Conservation (phyloP, 805 yeast genomes). For the Sugiyamaella floridensis region DNA sequence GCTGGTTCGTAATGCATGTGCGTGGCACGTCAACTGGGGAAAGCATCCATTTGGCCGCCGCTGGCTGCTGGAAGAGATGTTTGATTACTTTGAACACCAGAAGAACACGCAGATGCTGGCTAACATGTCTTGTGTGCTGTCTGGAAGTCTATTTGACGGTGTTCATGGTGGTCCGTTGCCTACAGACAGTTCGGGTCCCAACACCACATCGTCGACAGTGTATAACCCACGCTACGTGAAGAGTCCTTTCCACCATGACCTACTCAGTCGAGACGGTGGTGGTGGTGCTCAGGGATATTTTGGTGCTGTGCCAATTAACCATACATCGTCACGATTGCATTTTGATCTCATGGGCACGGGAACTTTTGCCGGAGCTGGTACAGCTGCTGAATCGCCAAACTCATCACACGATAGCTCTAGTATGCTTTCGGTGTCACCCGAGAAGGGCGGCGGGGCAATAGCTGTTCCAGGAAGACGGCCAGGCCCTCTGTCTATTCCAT, state of each 20-base stretch:
- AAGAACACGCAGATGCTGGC: constrained; percentile 86
- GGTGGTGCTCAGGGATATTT: constrained; percentile 1
- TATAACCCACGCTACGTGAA: background rate
- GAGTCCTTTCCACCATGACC: constrained; percentile 15
- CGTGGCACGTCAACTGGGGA: constrained; percentile 53
- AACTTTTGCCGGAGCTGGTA: background rate
- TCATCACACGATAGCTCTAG: constrained; percentile 35
- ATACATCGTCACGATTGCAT: background rate
- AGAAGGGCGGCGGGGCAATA: constrained; percentile 4
- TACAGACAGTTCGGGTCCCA: background rate
- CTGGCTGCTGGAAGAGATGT: constrained; percentile 56
- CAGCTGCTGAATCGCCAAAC: constrained; percentile 7
- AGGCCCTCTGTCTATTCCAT: constrained; percentile 6
- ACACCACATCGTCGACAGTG: background rate
- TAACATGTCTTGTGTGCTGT: constrained; percentile 69
- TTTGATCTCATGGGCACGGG: background rate
- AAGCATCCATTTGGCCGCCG: constrained; percentile 67
- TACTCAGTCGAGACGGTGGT: constrained; percentile 7
- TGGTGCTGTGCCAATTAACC: background rate
- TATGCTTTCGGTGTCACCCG: constrained; percentile 39
- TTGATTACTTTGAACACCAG: constrained; percentile 54
- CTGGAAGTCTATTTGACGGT: constrained; percentile 13
- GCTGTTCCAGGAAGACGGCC: constrained; percentile 3
- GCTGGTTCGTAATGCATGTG: constrained; percentile 1
- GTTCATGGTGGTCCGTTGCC: background rate